phyloP scores from a whole-genome alignment of 2,329 filamentous ascomycete species.

The Penicillium sp. region DNA sequence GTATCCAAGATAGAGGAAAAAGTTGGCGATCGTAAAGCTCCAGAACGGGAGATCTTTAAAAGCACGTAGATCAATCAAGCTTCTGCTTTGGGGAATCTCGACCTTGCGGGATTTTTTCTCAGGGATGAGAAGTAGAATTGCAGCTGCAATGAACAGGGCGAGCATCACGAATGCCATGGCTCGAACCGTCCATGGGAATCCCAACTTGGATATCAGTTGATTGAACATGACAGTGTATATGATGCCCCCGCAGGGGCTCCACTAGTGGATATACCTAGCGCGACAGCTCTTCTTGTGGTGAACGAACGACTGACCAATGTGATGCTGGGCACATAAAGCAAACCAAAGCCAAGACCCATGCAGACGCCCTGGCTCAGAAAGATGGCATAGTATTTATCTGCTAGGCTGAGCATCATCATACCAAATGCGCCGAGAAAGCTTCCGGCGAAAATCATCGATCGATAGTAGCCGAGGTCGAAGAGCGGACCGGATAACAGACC shows the following conservation, averaged over 20 bases:
- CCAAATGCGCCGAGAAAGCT: slow-evolving; percentile 36
- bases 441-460: slow-evolving; percentile 36
- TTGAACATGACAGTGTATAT: slow-evolving; percentile 56
- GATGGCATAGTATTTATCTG: slow-evolving; percentile 37
- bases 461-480: slow-evolving; percentile 45
- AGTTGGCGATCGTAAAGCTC: slow-evolving; percentile 36
- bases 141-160: slow-evolving; percentile 21
- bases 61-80: slow-evolving; percentile 48
- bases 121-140: slow-evolving; percentile 23
- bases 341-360: slow-evolving; percentile 45
- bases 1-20: slow-evolving; percentile 46
- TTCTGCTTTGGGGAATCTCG: slow-evolving; percentile 9
- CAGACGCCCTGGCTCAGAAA: slow-evolving; percentile 49
- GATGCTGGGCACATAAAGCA: slow-evolving; percentile 46
- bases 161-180: slow-evolving; percentile 58
- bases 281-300: slow-evolving; percentile 51
- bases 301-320: slow-evolving; percentile 58
- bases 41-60: slow-evolving; percentile 51
- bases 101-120: background rate
- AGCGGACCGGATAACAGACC: slow-evolving; percentile 45
- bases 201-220: slow-evolving; percentile 55
- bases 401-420: slow-evolving; percentile 44
- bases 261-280: slow-evolving; percentile 55
- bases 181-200: slow-evolving; percentile 60
- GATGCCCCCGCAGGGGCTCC: slow-evolving; percentile 58